Evolutionary conservation across 371 early-diverging fungal species (phyloP).

Genomic region (Mortierella sp.): DNA sequence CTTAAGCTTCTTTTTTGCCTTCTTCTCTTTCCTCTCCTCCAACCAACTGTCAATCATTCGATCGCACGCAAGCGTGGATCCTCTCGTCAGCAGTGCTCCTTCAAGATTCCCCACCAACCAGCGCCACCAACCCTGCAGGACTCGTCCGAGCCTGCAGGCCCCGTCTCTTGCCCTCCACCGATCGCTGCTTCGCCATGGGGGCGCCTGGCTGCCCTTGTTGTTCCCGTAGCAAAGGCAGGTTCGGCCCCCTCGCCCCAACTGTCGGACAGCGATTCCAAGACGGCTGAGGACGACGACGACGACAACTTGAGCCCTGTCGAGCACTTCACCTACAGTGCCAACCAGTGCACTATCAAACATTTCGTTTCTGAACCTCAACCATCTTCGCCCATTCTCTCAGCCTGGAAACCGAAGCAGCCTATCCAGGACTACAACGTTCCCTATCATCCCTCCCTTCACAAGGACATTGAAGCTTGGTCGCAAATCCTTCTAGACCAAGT

Average conservation of each 20-base stretch:
- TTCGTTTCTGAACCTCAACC: slow-evolving; percentile 22
- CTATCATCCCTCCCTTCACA: slow-evolving; percentile 44
- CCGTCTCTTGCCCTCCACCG: background rate
- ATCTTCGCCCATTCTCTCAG: slow-evolving; percentile 36
- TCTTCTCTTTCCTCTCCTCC: background rate
- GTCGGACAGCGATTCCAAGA: background rate
- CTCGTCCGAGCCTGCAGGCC: background rate
- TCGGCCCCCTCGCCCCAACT: background rate
- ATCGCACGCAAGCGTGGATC: background rate
- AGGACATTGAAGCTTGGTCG: slow-evolving; percentile 34
- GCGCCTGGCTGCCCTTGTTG: too few species aligned
- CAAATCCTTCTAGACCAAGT: slow-evolving; percentile 24
- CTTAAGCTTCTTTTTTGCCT: background rate
- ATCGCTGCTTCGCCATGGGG: background rate
- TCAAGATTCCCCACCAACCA: slow-evolving; percentile 1
- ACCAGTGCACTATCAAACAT: slow-evolving; percentile 16
- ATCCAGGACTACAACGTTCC: slow-evolving; percentile 34
- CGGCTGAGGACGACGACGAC: background rate
- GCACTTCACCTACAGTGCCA: slow-evolving; percentile 16
- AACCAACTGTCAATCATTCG: background rate
- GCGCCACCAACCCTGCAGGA: background rate
- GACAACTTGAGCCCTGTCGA: slow-evolving; percentile 2
- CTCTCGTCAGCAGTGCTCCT: background rate
- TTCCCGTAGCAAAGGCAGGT: background rate
- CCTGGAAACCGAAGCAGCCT: slow-evolving; percentile 19